Base-by-base conservation (phyloP, 192 early-diverging fungal genomes). In the Coemansia sp. region DNA sequence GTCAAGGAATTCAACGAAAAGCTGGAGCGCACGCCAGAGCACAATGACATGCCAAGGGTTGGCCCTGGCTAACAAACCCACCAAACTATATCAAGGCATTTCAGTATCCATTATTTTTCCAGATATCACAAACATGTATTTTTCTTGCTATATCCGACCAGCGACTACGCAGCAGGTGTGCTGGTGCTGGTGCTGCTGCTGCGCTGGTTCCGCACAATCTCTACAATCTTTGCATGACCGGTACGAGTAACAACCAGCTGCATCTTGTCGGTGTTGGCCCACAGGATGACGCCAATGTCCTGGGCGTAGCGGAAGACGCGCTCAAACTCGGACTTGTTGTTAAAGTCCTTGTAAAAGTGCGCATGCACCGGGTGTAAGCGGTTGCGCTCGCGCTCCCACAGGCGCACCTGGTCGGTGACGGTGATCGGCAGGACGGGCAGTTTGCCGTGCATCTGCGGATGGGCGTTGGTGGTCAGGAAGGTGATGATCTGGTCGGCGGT, bases 341-440 rank as follows among this genome's bases (percentile, higher is more conserved):
- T 65, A 76, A 96, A 98, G 19, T 90, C 87, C 14, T 83, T 83
- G 69, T 98, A 98, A 9, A 94, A 75, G 61, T 81, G 86, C 71
- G 86, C 77, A 25, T 74, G 59, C 14, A 71, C 68, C 9, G 83
- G 81, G 2, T 76, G 65, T 15, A 98, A 64, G 14, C 96, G 75
- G 62, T 98, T 92, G 56, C 89, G 82, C 68, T 98, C 96, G 74
- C 91, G 87, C 73, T 98, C 96, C 96, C 96, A 98, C 55, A 98
- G 70, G 38, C 92, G 73, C 34, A 98, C 92, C 75, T 98, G 96
- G 76, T 98, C 96, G 0, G 94, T 84, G 2, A 98, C 94, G 2
- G 95, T 97, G 8, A 89, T 64, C 1, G 96, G 96, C 57, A 98
- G 69, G 17, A 96, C 78, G 0, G 94, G 93, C 13, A 73, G 79